Conservation (phyloP, 352 stramenopile species). For the Globisporangium paroecandrum region DNA sequence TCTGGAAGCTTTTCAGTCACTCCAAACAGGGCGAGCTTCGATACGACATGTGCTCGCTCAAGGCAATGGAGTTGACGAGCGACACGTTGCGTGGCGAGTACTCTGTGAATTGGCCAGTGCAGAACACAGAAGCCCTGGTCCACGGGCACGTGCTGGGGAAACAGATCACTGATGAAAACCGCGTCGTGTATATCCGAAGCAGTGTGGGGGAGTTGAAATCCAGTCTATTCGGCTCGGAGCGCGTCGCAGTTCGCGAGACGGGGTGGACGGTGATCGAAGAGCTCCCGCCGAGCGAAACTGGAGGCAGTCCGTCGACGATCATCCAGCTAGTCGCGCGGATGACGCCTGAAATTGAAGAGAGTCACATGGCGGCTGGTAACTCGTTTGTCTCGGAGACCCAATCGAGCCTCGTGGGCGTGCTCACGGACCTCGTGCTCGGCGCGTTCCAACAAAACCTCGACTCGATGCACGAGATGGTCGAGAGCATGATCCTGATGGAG, state of each 20-base stretch:
- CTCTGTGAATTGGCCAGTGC: neutral
- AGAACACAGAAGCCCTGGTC: neutral
- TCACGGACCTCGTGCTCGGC: conserved; percentile 12
- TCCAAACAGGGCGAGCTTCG: neutral
- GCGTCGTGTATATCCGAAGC: neutral
- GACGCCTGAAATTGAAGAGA: neutral
- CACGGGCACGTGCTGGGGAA: neutral
- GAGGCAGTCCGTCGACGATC: neutral
- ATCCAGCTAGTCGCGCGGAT: neutral
- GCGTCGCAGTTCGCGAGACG: neutral
- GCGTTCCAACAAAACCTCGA: conserved; percentile 12
- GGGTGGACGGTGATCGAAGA: conserved; percentile 13
- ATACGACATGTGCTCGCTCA: neutral
- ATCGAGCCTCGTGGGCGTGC: conserved; percentile 2
- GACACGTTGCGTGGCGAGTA: neutral
- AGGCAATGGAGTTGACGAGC: neutral
- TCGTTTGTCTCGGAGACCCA: neutral
- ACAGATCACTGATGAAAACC: neutral
- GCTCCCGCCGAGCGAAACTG: neutral
- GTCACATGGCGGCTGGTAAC: no score
- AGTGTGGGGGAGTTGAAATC: neutral
- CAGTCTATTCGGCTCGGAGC: neutral
- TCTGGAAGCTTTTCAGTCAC: conserved; percentile 5
- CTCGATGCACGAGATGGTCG: conserved; percentile 5
- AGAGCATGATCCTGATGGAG: conserved; percentile 8